These are phyloP conservation scores for Penicillium turbatum DNA, from an alignment of 495 filamentous ascomycete species.

Conservation along the genomic window DNA sequence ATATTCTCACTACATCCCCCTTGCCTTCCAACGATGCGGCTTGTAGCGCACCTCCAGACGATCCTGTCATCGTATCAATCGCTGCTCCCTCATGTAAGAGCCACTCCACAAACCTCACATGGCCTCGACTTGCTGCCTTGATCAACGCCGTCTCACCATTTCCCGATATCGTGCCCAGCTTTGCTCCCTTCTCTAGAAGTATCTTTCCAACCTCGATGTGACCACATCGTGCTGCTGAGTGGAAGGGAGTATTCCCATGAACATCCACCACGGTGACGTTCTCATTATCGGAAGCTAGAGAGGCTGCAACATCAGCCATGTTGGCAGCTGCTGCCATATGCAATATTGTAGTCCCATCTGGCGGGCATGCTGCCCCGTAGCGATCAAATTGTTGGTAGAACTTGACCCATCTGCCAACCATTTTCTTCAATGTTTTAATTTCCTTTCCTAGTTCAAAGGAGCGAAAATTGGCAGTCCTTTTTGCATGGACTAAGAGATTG, in stretches of 20 bases:
- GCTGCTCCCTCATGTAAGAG: conserved; percentile 4
- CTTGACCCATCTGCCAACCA: conserved; percentile 3
- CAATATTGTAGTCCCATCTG: neutral
- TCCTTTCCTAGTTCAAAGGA: neutral
- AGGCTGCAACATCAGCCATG: conserved; percentile 2
- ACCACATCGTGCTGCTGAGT: conserved; percentile 4
- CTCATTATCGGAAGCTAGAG: neutral
- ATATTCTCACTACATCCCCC: neutral
- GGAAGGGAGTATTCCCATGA: conserved; percentile 9
- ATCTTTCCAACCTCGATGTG: neutral
- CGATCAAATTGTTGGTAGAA: neutral
- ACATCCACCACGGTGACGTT: neutral
- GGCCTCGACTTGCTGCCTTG: neutral
- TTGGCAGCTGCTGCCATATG: conserved; percentile 9
- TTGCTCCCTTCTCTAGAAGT: neutral
- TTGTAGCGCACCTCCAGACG: conserved; percentile 9
- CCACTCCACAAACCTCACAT: conserved; percentile 6
- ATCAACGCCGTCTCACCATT: neutral
- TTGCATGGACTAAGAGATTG: conserved; percentile 13
- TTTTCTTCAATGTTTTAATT: conserved; percentile 1
- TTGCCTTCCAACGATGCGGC: conserved; percentile 1
- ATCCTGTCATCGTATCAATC: neutral
- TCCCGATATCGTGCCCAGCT: neutral
- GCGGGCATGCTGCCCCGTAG: neutral
- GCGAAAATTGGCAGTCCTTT: conserved; percentile 7